Base-by-base conservation (phyloP, 768 basidiomycete species). In the Termitomyces sp. region DNA sequence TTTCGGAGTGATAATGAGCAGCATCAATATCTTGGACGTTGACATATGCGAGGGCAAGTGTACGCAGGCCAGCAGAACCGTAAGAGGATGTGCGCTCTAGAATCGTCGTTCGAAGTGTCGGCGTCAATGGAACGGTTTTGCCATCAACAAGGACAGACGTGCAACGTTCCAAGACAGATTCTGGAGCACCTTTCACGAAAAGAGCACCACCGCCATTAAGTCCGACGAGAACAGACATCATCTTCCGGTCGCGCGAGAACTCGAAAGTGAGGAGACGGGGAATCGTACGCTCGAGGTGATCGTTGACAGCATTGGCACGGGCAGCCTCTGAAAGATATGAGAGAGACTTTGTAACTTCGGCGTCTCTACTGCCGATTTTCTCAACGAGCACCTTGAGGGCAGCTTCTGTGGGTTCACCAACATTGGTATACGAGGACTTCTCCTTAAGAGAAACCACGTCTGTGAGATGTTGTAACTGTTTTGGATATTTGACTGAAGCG, bases 361-460 rank as follows among this genome's bases (percentile, higher is more conserved):
- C 70, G 64, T 91, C 83, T 19, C 80, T 73, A 68, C 87, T 88
- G 19, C 89, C 93, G 54, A 98, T 81, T 76, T 98, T 99, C 76
- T 99, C 96, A 23, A 83, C 92, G 17, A 98, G 82, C 42, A 97
- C 94, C 70, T 91, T 94, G 55, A 99, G 80, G 0, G 96, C 96
- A 4, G 96, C 96, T 72, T 99, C 96, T 1, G 96, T 99, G 14
- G 96, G 96, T 73, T 98, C 96, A 25, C 96, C 96, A 46, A 99
- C 81, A 66, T 90, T 94, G 47, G 78, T 70, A 69, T 96, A 98
- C 0, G 75, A 59, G 28, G 79, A 77, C 68, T 89, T 94, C 25
- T 96, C 92, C 91, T 95, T 64, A 47, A 30, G n/a, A 44, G 28
- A 35, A 48, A 49, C 8, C 14, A 37, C 19, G 19, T 32, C n/a